Conservation (phyloP, 352 stramenopile genomes). For the Phytophthora kernoviae region DNA sequence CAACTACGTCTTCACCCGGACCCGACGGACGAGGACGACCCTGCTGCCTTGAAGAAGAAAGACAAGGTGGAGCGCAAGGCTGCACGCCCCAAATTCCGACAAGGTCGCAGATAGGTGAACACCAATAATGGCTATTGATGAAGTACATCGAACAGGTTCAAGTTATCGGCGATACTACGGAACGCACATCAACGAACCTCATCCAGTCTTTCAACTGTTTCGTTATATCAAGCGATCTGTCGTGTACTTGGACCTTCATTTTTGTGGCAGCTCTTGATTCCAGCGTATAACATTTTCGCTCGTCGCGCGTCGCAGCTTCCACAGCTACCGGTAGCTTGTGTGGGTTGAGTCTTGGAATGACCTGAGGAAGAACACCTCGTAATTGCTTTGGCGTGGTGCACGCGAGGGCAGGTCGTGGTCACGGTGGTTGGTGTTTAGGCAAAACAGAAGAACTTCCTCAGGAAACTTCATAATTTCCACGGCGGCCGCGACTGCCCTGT, state of each 20-base stretch:
- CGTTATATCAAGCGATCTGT: too few relatives aligned
- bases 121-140: background rate
- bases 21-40: constrained; percentile 56
- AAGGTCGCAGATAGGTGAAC: constrained; percentile 39
- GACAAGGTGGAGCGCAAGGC: constrained; percentile 79
- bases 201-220: too few relatives aligned
- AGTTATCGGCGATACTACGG: too few relatives aligned
- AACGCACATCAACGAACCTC: background rate
- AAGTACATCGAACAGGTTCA: too few relatives aligned
- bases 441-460: constrained; percentile 42
- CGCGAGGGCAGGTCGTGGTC: constrained; percentile 7
- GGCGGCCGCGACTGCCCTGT: constrained; percentile 15
- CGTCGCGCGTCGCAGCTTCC: too few relatives aligned
- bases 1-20: constrained; percentile 87
- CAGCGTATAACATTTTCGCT: too few relatives aligned
- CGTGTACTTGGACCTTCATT: too few relatives aligned
- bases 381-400: constrained; percentile 1
- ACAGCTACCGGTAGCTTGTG: too few relatives aligned
- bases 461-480: constrained; percentile 46
- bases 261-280: background rate
- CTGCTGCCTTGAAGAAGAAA: constrained; percentile 66
- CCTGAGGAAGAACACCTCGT: constrained; percentile 28
- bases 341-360: constrained; percentile 2
- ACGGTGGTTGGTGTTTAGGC: constrained; percentile 19
- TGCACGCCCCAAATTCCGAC: constrained; percentile 52